These are phyloP conservation scores for Spathaspora gorwiae DNA, from an alignment of 805 yeast species.

Conservation along the genomic window DNA sequence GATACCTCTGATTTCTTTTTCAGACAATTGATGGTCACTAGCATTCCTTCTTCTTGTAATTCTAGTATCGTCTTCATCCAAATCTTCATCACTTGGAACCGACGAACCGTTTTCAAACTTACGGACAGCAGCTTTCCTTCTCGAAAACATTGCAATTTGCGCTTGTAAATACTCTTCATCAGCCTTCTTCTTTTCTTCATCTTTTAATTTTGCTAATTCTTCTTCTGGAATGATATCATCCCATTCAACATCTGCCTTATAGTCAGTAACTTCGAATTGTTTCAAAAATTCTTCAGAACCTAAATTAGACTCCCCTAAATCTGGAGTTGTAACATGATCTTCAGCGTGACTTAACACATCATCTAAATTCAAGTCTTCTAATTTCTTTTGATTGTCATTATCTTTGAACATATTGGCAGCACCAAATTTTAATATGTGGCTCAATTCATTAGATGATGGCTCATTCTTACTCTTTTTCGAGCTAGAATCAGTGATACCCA, in stretches of 20 bases:
- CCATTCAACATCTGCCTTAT: slow-evolving; percentile 98
- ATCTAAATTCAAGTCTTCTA: slow-evolving; percentile 91
- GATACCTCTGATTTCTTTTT: slow-evolving; percentile 79
- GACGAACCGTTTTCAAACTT: slow-evolving; percentile 44
- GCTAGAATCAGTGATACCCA: slow-evolving; percentile 84
- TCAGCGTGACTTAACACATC: slow-evolving; percentile 96
- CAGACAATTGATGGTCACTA: slow-evolving; percentile 56
- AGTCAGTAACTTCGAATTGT: slow-evolving; percentile 97
- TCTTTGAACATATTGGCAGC: slow-evolving; percentile 98
- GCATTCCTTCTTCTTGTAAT: slow-evolving; percentile 28
- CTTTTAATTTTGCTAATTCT: slow-evolving; percentile 82
- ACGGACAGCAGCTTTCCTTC: slow-evolving; percentile 72
- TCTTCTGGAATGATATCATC: slow-evolving; percentile 97
- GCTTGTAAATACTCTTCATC: slow-evolving; percentile 86
- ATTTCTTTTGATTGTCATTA: slow-evolving; percentile 89
- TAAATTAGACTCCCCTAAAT: slow-evolving; percentile 91
- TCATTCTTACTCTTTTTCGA: slow-evolving; percentile 50
- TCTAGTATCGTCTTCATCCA: slow-evolving; percentile 21
- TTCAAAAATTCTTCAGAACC: slow-evolving; percentile 97
- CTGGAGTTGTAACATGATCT: slow-evolving; percentile 95
- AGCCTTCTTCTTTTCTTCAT: slow-evolving; percentile 78
- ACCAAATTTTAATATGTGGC: slow-evolving; percentile 94
- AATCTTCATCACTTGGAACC: slow-evolving; percentile 20
- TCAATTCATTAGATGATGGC: slow-evolving; percentile 78
- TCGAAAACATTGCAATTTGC: slow-evolving; percentile 81